Base-by-base conservation (phyloP, 495 filamentous ascomycete genomes). In the Penicillium psychrofluorescens region DNA sequence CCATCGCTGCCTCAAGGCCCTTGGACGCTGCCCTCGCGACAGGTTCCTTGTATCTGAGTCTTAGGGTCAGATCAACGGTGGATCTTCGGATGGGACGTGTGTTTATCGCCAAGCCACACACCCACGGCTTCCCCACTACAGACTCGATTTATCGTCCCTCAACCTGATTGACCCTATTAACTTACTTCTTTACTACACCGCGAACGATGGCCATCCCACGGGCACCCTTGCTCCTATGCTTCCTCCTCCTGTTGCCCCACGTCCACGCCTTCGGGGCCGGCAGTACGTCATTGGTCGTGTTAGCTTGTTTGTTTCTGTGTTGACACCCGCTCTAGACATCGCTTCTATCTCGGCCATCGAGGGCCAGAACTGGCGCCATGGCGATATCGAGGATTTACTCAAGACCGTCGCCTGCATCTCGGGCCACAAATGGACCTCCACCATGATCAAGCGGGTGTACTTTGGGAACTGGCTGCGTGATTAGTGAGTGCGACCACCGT, bases 341-440 rank as follows among this genome's bases (percentile, higher is more conserved):
- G 91, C 92, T 11, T 89, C 84, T 0, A 92, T 98, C 54, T 88
- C 91, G 1, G 81, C 86, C 57, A 81, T 98, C 51, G 92, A 98
- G 66, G 92, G 92, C 15, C 77, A 85, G 53, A 98, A 98, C 59
- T 98, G 88, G 84, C 84, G 92, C 46, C 92, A 97, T 84, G 92
- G 92, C 43, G 91, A 97, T 63, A 92, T 95, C 48, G 90, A 96
- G 69, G 92, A 98, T 64, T 82, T 88, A 61, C 80, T 98, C 50
- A 90, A 90, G 68, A 88, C 82, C 11, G 71, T 98, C 45, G 83
- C 88, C 15, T 95, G 87, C 56, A 77, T 96, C 40, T 76, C 83
- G 43, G 90, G 90, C 32, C 87, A 92, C 54, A 96, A 98, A 67
- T 98, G 92, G 92, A 90, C 90, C 13, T 79, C 83, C 11, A 81